A percentile compares a stretch with the other conserved stretches of the same genome.
Conservation (phyloP, 495 filamentous ascomycete species). For the Penicillium simplicissimum region DNA sequence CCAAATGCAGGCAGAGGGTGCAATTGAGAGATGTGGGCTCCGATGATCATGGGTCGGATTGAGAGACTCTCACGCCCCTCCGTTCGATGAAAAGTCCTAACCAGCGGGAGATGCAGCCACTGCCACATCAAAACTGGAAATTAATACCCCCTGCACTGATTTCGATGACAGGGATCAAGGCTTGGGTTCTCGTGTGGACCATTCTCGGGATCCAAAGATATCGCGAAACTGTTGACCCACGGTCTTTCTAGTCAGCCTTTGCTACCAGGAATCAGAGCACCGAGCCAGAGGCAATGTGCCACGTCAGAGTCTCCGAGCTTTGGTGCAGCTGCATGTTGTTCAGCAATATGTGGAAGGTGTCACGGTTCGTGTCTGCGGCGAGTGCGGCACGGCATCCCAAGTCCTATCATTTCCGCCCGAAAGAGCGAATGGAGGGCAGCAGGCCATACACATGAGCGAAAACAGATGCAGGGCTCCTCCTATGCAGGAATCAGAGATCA, state of each 20-base stretch:
- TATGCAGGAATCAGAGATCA: conserved; percentile 51
- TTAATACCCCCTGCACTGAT: conserved; percentile 15
- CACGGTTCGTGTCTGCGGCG: conserved; percentile 45
- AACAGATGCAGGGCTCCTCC: conserved; percentile 46
- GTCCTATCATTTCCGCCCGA: conserved; percentile 43
- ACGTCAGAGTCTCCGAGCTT: conserved; percentile 52
- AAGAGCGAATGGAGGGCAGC: conserved; percentile 32
- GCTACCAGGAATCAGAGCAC: conserved; percentile 28
- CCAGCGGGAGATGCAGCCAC: conserved; percentile 18
- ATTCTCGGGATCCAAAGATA: conserved; percentile 18
- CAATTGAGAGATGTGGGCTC: conserved; percentile 24
- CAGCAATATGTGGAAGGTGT: conserved; percentile 43
- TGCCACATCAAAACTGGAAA: conserved; percentile 14
- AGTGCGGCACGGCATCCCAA: conserved; percentile 33
- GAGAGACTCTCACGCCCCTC: conserved; percentile 5
- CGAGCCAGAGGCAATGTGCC: conserved; percentile 45
- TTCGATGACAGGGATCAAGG: conserved; percentile 19
- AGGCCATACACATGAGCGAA: conserved; percentile 48
- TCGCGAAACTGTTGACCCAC: conserved; percentile 28
- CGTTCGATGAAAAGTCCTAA: neutral
- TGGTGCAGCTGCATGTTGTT: conserved; percentile 50
- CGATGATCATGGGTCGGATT: conserved; percentile 32
- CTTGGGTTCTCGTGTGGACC: conserved; percentile 16
- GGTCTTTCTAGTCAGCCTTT: conserved; percentile 30
- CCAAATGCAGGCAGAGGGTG: conserved; percentile 19